phyloP scores from a whole-genome alignment of 2,329 filamentous ascomycete species.

The Colletotrichum chlorophyti region DNA sequence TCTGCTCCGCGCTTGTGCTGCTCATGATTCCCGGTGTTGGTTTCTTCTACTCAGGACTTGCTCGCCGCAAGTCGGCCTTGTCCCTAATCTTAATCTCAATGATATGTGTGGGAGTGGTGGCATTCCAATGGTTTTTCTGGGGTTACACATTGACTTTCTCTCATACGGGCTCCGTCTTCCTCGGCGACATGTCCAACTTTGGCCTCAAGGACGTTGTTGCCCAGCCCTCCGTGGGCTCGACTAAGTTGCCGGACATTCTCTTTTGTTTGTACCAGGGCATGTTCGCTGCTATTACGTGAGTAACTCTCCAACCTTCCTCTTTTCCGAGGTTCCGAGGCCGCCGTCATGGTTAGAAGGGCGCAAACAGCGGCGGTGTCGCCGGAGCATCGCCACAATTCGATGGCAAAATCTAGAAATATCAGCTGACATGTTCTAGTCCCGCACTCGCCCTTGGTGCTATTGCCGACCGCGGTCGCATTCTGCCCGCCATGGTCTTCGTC shows the following conservation, averaged over 20 bases:
- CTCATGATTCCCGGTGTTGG: slow-evolving; percentile 95
- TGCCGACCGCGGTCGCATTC: slow-evolving; percentile 66
- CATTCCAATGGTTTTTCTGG: slow-evolving; percentile 97
- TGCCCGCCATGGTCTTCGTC: slow-evolving; percentile 69
- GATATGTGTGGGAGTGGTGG: slow-evolving; percentile 79
- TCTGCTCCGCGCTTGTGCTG: slow-evolving; percentile 78
- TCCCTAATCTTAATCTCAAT: slow-evolving; percentile 86
- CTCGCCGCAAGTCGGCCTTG: slow-evolving; percentile 86
- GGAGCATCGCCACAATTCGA: not conserved
- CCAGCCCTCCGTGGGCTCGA: slow-evolving; percentile 75
- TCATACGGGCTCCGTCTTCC: slow-evolving; percentile 77
- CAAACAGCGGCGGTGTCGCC: not conserved
- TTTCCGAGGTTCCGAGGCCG: too few relatives aligned
- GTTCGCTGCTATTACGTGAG: slow-evolving; percentile 88
- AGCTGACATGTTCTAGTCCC: slow-evolving; percentile 50
- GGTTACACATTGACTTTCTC: slow-evolving; percentile 88
- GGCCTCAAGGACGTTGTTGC: slow-evolving; percentile 80
- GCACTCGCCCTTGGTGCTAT: slow-evolving; percentile 66
- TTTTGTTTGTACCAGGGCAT: slow-evolving; percentile 89
- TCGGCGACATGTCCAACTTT: slow-evolving; percentile 82
- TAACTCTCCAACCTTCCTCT: slow-evolving; percentile 27
- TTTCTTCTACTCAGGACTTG: slow-evolving; percentile 93
- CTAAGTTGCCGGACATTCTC: slow-evolving; percentile 78
- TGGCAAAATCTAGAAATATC: slow-evolving; percentile 13
- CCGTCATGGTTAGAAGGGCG: not conserved